Conservation (phyloP, 1,284 basidiomycete genomes). For the Agroathelia rolfsii region DNA sequence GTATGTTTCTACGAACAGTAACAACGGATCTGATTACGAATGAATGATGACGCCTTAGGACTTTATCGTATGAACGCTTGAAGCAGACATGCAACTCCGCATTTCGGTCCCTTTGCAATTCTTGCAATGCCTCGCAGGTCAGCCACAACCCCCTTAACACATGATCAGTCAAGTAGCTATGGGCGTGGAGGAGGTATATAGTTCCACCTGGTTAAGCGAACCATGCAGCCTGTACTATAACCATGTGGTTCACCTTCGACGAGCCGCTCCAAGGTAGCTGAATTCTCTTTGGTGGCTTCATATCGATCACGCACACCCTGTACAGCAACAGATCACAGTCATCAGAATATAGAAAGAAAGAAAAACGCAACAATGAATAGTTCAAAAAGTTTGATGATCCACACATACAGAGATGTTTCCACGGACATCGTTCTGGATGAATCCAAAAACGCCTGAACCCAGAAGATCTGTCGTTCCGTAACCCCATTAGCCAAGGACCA, state of each 20-base stretch:
- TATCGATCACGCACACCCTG: conserved; percentile 78
- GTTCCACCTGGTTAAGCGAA: conserved; percentile 73
- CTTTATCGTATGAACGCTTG: conserved; percentile 77
- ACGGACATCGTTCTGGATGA: conserved; percentile 86
- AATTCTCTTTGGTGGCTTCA: conserved; percentile 40
- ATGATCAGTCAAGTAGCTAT: conserved; percentile 13
- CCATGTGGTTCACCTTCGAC: conserved; percentile 54
- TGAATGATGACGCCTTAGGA: conserved; percentile 76
- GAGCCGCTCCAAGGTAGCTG: conserved; percentile 72
- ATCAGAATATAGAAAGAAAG: conserved; percentile 3
- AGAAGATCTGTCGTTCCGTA: conserved; percentile 89
- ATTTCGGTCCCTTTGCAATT: conserved; percentile 58
- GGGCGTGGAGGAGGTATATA: conserved; percentile 9
- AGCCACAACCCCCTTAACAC: conserved; percentile 72
- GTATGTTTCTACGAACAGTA: conserved; percentile 42
- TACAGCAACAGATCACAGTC: conserved; percentile 1
- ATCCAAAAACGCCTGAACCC: conserved; percentile 79
- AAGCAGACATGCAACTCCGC: conserved; percentile 81
- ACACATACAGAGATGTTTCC: conserved; percentile 73
- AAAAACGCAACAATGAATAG: conserved; percentile 11
- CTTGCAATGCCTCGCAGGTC: conserved; percentile 71
- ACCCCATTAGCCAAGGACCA: conserved; percentile 1
- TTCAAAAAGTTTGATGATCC: conserved; percentile 13
- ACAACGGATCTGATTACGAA: conserved; percentile 82
- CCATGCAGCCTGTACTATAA: conserved; percentile 50